Percentiles rank a stretch among this genome's conserved stretches.
phyloP scores from a whole-genome alignment of 1,284 basidiomycete genomes.

The Phylloboletellus chloephorus region DNA sequence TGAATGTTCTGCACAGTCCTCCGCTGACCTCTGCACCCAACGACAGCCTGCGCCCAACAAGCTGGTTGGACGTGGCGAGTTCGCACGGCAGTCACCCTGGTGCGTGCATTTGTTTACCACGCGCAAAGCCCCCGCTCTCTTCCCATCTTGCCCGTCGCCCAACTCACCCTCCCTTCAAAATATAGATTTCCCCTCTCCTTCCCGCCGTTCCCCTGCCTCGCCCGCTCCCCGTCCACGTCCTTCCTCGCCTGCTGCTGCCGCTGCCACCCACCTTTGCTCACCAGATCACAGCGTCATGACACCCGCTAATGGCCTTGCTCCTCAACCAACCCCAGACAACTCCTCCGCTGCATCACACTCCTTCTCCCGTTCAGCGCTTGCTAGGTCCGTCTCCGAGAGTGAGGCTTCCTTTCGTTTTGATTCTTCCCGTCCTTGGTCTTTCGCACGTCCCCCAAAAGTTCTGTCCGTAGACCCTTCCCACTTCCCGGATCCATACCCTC shows the following conservation, averaged over 20 bases:
- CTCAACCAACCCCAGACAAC: constrained; percentile 10
- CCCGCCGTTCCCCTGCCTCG: constrained; percentile 30
- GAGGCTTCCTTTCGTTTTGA: constrained; percentile 38
- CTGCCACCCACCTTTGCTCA: constrained; percentile 21
- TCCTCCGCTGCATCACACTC: constrained; percentile 11
- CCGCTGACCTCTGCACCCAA: constrained; percentile 19
- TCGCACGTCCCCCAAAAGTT: constrained; percentile 44
- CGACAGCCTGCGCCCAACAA: constrained; percentile 18
- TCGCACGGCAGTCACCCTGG: constrained; percentile 10
- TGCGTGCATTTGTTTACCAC: constrained; percentile 31
- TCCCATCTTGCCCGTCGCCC: constrained; percentile 1
- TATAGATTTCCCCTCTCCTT: constrained; percentile 31
- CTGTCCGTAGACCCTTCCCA: constrained; percentile 54
- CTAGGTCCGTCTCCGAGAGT: constrained; percentile 35
- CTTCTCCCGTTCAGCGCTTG: constrained; percentile 28
- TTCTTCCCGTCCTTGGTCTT: constrained; percentile 34
- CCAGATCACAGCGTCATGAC: constrained; percentile 18
- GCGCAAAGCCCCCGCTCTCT: constrained; percentile 16
- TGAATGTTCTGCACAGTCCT: constrained; percentile 24
- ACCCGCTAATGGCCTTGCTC: constrained; percentile 12
- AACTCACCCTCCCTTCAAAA: constrained; percentile 20
- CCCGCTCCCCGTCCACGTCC: constrained; percentile 31
- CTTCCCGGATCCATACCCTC: constrained; percentile 48
- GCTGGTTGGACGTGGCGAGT: constrained; percentile 22
- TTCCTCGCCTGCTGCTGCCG: constrained; percentile 25